These are phyloP conservation scores for Brassica incana DNA, from an alignment of 345 rosid species.

Conservation along the genomic window DNA sequence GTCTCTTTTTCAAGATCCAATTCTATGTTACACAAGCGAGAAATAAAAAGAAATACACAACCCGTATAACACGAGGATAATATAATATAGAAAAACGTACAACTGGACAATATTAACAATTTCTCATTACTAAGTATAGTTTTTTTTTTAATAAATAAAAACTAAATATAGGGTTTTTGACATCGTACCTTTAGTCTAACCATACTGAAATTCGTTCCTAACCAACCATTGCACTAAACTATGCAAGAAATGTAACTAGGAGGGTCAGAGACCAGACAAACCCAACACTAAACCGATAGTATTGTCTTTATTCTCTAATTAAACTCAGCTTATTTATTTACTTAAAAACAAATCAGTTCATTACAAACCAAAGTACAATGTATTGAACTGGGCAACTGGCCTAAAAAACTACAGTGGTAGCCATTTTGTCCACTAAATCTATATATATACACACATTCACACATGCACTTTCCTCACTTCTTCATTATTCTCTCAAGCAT, in stretches of 20 bases:
- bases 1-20: slow-evolving; percentile 25
- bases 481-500: slow-evolving; percentile 34
- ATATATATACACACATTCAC: slow-evolving; percentile 2
- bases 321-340: background rate
- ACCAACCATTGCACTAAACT: background rate
- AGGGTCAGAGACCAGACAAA: background rate
- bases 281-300: slow-evolving; percentile 9
- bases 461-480: slow-evolving; percentile 26
- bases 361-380: slow-evolving; percentile 6
- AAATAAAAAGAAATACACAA: background rate
- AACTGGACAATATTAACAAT: background rate
- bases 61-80: slow-evolving; percentile 31
- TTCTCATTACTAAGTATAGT: background rate
- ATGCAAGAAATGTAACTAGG: background rate
- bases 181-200: slow-evolving; percentile 4
- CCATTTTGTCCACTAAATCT: background rate
- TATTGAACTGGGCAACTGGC: background rate
- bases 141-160: too few relatives aligned
- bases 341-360: background rate
- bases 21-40: slow-evolving; percentile 7
- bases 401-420: background rate
- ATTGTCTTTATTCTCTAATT: background rate
- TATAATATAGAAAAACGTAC: background rate
- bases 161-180: background rate
- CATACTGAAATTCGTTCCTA: slow-evolving; percentile 6